phyloP scores from a whole-genome alignment of 192 early-diverging fungal genomes.

The Obelidium mucronatum region DNA sequence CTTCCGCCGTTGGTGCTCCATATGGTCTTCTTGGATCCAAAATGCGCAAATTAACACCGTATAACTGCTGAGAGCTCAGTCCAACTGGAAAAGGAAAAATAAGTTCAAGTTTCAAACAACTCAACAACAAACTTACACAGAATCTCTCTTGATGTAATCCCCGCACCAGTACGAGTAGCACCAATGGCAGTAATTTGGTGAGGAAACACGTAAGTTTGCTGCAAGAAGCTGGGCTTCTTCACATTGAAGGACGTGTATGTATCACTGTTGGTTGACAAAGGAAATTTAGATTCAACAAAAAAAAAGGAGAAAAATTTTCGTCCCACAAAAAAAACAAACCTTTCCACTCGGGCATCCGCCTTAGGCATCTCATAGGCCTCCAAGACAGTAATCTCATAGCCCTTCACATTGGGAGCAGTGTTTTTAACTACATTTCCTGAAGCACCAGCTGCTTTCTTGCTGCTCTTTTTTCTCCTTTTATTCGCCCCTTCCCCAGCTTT shows the following conservation, averaged over 20 bases:
- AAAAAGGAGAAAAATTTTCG: neutral
- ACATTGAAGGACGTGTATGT: conserved; percentile 78
- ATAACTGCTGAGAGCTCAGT: conserved; percentile 58
- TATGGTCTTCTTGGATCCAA: conserved; percentile 86
- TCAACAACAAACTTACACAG: conserved; percentile 59
- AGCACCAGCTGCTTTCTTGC: conserved; percentile 21
- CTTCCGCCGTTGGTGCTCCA: conserved; percentile 69
- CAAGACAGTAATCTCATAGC: conserved; percentile 79
- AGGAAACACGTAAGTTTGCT: conserved; percentile 80
- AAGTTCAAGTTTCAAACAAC: too few relatives aligned
- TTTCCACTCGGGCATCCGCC: conserved; percentile 72
- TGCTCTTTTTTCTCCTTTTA: conserved; percentile 27
- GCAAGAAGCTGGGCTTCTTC: conserved; percentile 73
- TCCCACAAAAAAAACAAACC: conserved; percentile 49
- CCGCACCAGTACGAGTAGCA: conserved; percentile 81
- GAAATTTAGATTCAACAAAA: neutral
- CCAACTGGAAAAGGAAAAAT: conserved; percentile 65
- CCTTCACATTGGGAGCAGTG: conserved; percentile 60
- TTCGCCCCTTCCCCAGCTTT: conserved; percentile 14
- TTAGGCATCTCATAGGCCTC: conserved; percentile 85
- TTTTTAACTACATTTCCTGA: conserved; percentile 3
- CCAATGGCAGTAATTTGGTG: conserved; percentile 80
- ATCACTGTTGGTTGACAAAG: conserved; percentile 51
- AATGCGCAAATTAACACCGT: conserved; percentile 74
- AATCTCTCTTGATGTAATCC: conserved; percentile 88